Percentiles rank a stretch among this genome's conserved stretches.
phyloP scores from a whole-genome alignment of 805 yeast species.

The Yarrowia sp. region DNA sequence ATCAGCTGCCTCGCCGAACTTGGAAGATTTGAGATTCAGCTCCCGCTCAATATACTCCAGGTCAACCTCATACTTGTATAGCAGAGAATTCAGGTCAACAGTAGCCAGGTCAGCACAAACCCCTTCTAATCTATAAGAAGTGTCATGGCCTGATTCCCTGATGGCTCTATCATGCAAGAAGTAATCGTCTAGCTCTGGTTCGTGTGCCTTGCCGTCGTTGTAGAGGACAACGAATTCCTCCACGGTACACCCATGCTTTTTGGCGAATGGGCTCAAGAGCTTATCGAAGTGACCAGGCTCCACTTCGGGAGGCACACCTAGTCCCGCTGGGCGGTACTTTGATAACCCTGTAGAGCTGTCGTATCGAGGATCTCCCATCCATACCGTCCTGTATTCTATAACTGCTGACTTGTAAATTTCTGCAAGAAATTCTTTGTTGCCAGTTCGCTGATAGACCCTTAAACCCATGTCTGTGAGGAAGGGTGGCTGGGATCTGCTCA shows the following conservation, averaged over 20 bases:
- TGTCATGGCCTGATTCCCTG: constrained; percentile 95
- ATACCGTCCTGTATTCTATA: constrained; percentile 76
- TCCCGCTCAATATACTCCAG: constrained; percentile 55
- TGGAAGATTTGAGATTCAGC: constrained; percentile 45
- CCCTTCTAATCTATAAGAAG: constrained; percentile 86
- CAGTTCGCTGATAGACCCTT: constrained; percentile 51
- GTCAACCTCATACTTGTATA: constrained; percentile 87
- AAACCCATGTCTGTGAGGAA: constrained; percentile 90
- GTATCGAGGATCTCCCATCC: constrained; percentile 73
- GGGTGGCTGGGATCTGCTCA: constrained; percentile 95
- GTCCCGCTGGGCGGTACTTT: constrained; percentile 84
- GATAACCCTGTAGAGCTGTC: constrained; percentile 77
- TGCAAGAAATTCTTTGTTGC: constrained; percentile 57
- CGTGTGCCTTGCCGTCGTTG: constrained; percentile 61
- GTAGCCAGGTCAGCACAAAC: constrained; percentile 87
- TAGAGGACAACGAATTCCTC: constrained; percentile 68
- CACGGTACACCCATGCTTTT: constrained; percentile 55
- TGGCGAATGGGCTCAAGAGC: constrained; percentile 64
- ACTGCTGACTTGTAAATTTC: constrained; percentile 76
- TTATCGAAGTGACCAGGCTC: constrained; percentile 84
- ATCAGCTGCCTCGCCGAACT: constrained; percentile 64
- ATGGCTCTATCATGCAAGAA: constrained; percentile 92
- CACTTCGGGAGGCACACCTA: constrained; percentile 96
- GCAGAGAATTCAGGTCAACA: constrained; percentile 77
- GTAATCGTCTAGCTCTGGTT: constrained; percentile 83